These are phyloP conservation scores for Ascochyta clinopodiicola DNA, from an alignment of 2,329 filamentous ascomycete species.

Conservation along the genomic window DNA sequence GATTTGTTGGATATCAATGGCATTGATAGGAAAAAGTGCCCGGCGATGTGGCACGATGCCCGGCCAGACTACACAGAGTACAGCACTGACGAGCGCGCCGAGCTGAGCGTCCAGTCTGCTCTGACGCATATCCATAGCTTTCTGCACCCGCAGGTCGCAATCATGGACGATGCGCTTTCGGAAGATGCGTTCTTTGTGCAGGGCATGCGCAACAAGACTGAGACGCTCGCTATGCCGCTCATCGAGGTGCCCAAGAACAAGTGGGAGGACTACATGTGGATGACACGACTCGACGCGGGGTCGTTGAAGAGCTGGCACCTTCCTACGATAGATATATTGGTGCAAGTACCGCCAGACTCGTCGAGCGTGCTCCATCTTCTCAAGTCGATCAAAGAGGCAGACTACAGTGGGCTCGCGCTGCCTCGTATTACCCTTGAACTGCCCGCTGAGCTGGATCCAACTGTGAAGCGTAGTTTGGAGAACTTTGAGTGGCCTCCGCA, in stretches of 20 bases:
- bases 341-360: constrained; percentile 74
- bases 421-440: constrained; percentile 87
- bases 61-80: constrained; percentile 74
- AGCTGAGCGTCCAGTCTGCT: constrained; percentile 67
- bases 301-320: constrained; percentile 80
- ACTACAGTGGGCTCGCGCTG: constrained; percentile 72
- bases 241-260: constrained; percentile 75
- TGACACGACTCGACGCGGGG: constrained; percentile 75
- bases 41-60: constrained; percentile 73
- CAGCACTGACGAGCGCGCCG: constrained; percentile 74
- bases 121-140: constrained; percentile 74
- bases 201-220: constrained; percentile 64
- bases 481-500: constrained; percentile 70
- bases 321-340: constrained; percentile 78
- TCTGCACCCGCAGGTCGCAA: constrained; percentile 77
- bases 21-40: constrained; percentile 70
- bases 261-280: constrained; percentile 73
- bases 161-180: constrained; percentile 70
- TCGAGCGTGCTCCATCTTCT: constrained; percentile 82
- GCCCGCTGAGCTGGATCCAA: constrained; percentile 71
- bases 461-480: constrained; percentile 68
- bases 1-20: constrained; percentile 80
- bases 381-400: constrained; percentile 74
- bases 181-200: constrained; percentile 75
- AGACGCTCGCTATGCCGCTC: constrained; percentile 63